Conservation (phyloP, 2,329 filamentous ascomycete genomes). For the Fusarium chlamydosporum region DNA sequence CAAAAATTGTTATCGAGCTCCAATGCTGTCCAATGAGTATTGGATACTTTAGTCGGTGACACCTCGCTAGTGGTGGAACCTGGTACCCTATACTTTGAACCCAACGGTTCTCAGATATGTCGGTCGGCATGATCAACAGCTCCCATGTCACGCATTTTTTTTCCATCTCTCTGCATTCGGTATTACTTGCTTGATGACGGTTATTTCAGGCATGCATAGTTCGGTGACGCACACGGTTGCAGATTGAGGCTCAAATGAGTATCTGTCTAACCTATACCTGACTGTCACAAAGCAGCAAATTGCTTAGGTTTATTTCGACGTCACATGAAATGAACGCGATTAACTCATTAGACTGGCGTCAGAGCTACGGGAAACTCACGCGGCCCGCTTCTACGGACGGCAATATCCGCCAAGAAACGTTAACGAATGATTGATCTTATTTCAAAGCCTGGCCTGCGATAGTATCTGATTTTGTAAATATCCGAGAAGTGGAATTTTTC, state of each 20-base stretch:
- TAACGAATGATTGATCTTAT: not conserved
- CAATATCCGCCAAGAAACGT: slow-evolving; percentile 23
- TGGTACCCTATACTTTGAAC: slow-evolving; percentile 32
- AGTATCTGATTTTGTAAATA: not conserved
- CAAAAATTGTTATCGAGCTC: slow-evolving; percentile 41
- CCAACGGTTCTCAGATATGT: slow-evolving; percentile 27
- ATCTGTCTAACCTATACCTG: slow-evolving; percentile 16
- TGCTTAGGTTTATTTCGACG: slow-evolving; percentile 8
- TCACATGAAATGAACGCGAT: slow-evolving; percentile 19
- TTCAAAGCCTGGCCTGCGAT: not conserved
- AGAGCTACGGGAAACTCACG: slow-evolving; percentile 27
- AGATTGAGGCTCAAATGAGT: not conserved
- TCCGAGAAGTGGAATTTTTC: not conserved
- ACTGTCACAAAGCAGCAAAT: not conserved
- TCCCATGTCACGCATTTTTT: slow-evolving; percentile 45
- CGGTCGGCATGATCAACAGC: slow-evolving; percentile 42
- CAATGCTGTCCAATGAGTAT: slow-evolving; percentile 36
- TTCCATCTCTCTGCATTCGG: slow-evolving; percentile 8
- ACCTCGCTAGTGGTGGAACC: slow-evolving; percentile 4
- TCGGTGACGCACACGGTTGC: not conserved
- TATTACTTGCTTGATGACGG: slow-evolving; percentile 22
- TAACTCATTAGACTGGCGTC: slow-evolving; percentile 17
- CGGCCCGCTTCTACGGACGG: slow-evolving; percentile 34
- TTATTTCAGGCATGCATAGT: slow-evolving; percentile 17
- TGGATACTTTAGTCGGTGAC: slow-evolving; percentile 26